These are phyloP conservation scores for Ilyonectria destructans DNA, from an alignment of 2,329 filamentous ascomycete genomes.

Conservation along the genomic window DNA sequence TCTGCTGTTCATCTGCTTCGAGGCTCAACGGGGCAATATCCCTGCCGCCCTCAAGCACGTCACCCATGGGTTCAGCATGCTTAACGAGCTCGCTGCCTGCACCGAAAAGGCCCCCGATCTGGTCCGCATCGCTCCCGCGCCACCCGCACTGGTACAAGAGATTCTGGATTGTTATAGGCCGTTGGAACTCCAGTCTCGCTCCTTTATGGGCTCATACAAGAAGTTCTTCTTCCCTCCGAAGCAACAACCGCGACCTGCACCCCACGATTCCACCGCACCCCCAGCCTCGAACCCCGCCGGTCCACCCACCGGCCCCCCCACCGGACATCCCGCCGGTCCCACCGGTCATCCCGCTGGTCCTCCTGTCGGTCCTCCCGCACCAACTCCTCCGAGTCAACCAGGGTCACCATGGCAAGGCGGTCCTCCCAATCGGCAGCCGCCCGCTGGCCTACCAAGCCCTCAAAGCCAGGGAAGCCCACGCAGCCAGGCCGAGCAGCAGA, in stretches of 20 bases:
- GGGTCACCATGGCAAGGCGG: slow-evolving; percentile 46
- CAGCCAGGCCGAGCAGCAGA: slow-evolving; percentile 39
- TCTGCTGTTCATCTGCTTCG: slow-evolving; percentile 60
- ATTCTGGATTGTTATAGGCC: slow-evolving; percentile 60
- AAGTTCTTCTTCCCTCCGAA: slow-evolving; percentile 54
- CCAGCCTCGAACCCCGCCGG: slow-evolving; percentile 30
- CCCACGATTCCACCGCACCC: slow-evolving; percentile 24
- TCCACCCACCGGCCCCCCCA: slow-evolving; percentile 26
- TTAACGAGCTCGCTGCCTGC: slow-evolving; percentile 58
- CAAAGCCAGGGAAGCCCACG: slow-evolving; percentile 54
- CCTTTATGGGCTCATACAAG: slow-evolving; percentile 58
- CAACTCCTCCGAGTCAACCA: slow-evolving; percentile 49
- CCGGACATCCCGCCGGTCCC: slow-evolving; percentile 28
- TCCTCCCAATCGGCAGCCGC: slow-evolving; percentile 18
- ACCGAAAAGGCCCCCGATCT: slow-evolving; percentile 55
- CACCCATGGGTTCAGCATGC: slow-evolving; percentile 59
- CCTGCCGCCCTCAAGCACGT: slow-evolving; percentile 60
- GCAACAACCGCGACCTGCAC: slow-evolving; percentile 20
- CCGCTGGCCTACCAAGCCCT: slow-evolving; percentile 52
- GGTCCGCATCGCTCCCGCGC: slow-evolving; percentile 57
- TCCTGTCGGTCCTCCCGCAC: slow-evolving; percentile 9
- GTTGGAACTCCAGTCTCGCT: slow-evolving; percentile 57
- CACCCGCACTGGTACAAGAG: slow-evolving; percentile 56
- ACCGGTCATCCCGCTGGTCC: slow-evolving; percentile 17
- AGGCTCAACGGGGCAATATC: slow-evolving; percentile 58